Base-by-base conservation (phyloP, 139 green algal species). In the Picochlorum sp. region DNA sequence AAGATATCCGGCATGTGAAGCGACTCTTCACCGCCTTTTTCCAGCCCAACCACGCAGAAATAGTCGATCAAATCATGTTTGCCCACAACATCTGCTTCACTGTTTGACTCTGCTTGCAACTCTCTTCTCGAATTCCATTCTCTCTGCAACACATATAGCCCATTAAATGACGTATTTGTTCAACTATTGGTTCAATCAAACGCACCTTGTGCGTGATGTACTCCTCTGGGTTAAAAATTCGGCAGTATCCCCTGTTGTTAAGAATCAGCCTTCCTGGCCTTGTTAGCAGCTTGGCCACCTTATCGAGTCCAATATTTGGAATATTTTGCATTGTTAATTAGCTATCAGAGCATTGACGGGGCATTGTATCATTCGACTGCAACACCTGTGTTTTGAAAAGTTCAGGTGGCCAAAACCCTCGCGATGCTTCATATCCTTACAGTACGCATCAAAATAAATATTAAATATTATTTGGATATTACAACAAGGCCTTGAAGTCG, bases 311-410 rank as follows among this genome's bases (percentile, higher is more conserved):
- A 13, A 41, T 41, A 41, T 41, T 41, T 14, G 34, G 34, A 13
- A 41, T 41, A 41, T 41, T 41, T 41, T 41, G 34, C 34, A 41
- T 41, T 13, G 8, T 41, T 41, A 41, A 11, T 41, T 41, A 18
- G 15, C 11, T 55, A 6, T 55, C 9, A 18, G 47, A 55, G 2
- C 6, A 6, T 96, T 47, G 77, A 82, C 37, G 73, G 73, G 2
- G 81, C 92, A 70, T 58, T 96, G 56, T 66, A 77, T 2, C 67
- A 71, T 23, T 83, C 96, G 64, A 80, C 84, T 54, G 92, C 96
- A 69, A 95, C 89, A 34, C 81, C 93, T 64, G 90, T 96, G 23
- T 69, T 74, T 24, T 20, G 13, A 18, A 69, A 81, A 34, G 74
- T 41, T 41, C 1, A 85, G 28, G 18, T 67, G 75, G 14, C 74